Percentiles rank a stretch among this genome's conserved stretches.
Evolutionary conservation across 2,329 filamentous ascomycete genomes (phyloP).

Genomic region (Arachnopeziza araneosa): DNA sequence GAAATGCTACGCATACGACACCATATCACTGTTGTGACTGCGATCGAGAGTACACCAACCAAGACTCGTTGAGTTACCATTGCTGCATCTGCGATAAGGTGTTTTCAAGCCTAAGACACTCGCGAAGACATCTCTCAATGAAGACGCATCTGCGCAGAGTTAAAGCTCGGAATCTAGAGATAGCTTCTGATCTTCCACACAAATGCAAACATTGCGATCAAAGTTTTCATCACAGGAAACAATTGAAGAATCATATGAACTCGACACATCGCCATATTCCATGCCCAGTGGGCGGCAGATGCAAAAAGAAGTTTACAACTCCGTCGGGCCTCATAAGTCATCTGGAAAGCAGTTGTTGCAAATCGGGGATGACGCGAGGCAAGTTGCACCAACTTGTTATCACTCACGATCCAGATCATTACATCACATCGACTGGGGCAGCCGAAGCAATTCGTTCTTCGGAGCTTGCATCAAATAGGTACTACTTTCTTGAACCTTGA

Average conservation of each 20-base stretch:
- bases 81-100: slow-evolving; percentile 6
- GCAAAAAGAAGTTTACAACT: slow-evolving; percentile 9
- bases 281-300: slow-evolving; percentile 9
- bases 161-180: neutral
- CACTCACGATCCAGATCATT: slow-evolving; percentile 6
- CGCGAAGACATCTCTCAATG: neutral
- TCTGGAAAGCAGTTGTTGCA: slow-evolving; percentile 13
- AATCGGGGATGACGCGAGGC: slow-evolving; percentile 9
- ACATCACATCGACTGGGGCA: slow-evolving; percentile 6
- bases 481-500: neutral
- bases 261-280: slow-evolving; percentile 10
- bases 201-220: slow-evolving; percentile 12
- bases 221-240: slow-evolving; percentile 10
- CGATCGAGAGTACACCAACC: slow-evolving; percentile 15
- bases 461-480: neutral
- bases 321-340: slow-evolving; percentile 12
- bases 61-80: slow-evolving; percentile 12
- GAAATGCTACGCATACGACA: slow-evolving; percentile 1
- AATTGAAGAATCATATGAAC: slow-evolving; percentile 8
- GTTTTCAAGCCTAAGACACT: neutral
- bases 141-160: slow-evolving; percentile 11
- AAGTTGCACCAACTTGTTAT: slow-evolving; percentile 7
- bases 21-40: slow-evolving; percentile 14
- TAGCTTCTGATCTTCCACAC: neutral
- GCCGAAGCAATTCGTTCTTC: neutral